Conservation (phyloP, 2,329 filamentous ascomycete species). For the Pezicula rhizophila region DNA sequence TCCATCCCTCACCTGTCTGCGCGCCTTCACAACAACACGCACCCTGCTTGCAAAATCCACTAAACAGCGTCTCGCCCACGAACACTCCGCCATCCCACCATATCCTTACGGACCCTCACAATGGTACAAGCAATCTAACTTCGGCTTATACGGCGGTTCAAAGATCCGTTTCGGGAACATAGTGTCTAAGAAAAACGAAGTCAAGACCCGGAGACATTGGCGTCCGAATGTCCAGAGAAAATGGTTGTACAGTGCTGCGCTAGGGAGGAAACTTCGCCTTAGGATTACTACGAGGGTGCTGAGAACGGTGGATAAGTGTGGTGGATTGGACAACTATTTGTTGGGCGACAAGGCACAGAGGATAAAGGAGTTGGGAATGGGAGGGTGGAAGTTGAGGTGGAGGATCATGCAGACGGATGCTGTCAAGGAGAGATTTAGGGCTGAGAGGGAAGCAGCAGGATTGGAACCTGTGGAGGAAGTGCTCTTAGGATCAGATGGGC, state of each 20-base stretch:
- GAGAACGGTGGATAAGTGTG: slow-evolving; percentile 73
- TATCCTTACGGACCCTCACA: slow-evolving; percentile 69
- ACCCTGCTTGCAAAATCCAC: slow-evolving; percentile 27
- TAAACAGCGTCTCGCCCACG: slow-evolving; percentile 27
- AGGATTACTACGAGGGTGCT: slow-evolving; percentile 65
- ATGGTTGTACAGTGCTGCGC: slow-evolving; percentile 56
- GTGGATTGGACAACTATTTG: slow-evolving; percentile 87
- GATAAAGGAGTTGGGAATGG: slow-evolving; percentile 80
- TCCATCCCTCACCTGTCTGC: slow-evolving; percentile 22
- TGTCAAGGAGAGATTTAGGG: slow-evolving; percentile 60
- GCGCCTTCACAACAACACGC: slow-evolving; percentile 27
- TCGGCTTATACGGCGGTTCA: slow-evolving; percentile 63
- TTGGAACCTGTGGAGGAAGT: slow-evolving; percentile 45
- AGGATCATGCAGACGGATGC: slow-evolving; percentile 73
- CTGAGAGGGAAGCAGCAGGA: slow-evolving; percentile 60
- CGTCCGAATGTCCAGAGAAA: slow-evolving; percentile 62
- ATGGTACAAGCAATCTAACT: slow-evolving; percentile 76
- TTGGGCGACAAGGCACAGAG: slow-evolving; percentile 71
- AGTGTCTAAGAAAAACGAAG: slow-evolving; percentile 59
- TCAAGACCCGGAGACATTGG: slow-evolving; percentile 69
- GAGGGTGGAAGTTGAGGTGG: slow-evolving; percentile 88
- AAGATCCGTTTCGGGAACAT: slow-evolving; percentile 77
- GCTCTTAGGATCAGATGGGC: slow-evolving; percentile 30
- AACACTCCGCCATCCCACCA: slow-evolving; percentile 38
- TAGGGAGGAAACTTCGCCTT: slow-evolving; percentile 59